Evolutionary conservation across 1,139 yeast genomes (phyloP), one percentile per base, ranked within the genome.

Genomic region (Pichia sp.): DNA sequence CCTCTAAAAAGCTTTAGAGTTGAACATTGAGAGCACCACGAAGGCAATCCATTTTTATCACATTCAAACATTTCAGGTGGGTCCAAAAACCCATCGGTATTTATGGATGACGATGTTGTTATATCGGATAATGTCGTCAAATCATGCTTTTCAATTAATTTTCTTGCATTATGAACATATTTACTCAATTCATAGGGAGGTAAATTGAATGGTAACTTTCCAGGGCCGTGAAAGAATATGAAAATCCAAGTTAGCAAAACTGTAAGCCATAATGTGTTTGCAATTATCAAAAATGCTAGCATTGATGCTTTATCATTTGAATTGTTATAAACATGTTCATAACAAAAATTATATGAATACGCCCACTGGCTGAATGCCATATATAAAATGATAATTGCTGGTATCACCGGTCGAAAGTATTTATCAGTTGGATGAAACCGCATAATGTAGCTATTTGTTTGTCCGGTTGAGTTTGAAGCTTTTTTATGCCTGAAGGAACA

Each of bases 41-140:
- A 69, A 0, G 91, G 91, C 54, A 71, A 77, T 0, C 93, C 91
- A 52, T 72, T 68, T 18, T 67, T 68, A 64, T 83, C 85, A 63
- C 88, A 82, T 22, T 73, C 64, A 62, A 84, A 85, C 42, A 73
- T 66, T 3, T 67, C 70, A 0, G 90, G 89, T 74, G 54, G 48
- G 13, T 25, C 13, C 7, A 51, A 19, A 22, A 42, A 30, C 74
- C 31, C 49, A 18, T 28, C 16, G 25, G 19, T 31, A 36, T 39
- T 29, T 38, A 25, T 10, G 9, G 49, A 19, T 18, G 63, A 49
- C 49, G 11, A 7, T 13, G 49, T 29, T 1, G 52, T 38, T 16
- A 28, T 14, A 18, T 18, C 30, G 11, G 53, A 41, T 16, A 47
- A 27, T 27, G 41, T 9, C 10, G 19, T 9, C 6, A 25, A n/a